phyloP scores from a whole-genome alignment of 2,329 filamentous ascomycete species.

The Penicillium brasilianum region DNA sequence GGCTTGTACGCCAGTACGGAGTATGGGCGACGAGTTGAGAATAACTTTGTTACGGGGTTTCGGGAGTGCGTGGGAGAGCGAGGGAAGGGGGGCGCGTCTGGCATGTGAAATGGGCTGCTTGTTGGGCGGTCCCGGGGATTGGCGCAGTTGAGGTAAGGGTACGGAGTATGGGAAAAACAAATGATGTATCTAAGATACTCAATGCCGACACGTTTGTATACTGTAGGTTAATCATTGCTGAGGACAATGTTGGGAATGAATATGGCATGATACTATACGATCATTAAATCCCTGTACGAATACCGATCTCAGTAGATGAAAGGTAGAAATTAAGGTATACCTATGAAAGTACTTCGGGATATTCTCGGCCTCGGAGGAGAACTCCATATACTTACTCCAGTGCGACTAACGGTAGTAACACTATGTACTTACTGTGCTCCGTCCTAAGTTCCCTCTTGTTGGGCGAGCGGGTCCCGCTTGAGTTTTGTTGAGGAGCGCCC shows the following conservation, averaged over 20 bases:
- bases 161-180: neutral
- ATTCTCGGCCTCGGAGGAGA: neutral
- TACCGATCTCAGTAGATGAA: neutral
- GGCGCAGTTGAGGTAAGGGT: neutral
- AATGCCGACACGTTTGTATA: no score
- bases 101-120: neutral
- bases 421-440: neutral
- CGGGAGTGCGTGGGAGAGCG: neutral
- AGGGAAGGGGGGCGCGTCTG: neutral
- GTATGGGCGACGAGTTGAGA: neutral
- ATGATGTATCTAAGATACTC: no score
- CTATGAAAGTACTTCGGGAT: neutral
- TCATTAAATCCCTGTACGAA: neutral
- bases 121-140: neutral
- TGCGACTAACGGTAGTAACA: no score
- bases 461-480: constrained; percentile 25
- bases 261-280: neutral
- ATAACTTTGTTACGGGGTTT: neutral
- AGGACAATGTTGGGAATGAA: no score
- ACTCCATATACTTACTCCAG: neutral
- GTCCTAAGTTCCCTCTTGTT: constrained; percentile 24
- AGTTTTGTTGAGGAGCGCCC: constrained; percentile 31
- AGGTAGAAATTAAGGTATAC: neutral
- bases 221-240: no score
- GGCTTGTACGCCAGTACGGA: no score